Evolutionary conservation across 2,329 filamentous ascomycete genomes (phyloP), one percentile per base, ranked within the genome.

Genomic region (Ophiocordyceps unilateralis): DNA sequence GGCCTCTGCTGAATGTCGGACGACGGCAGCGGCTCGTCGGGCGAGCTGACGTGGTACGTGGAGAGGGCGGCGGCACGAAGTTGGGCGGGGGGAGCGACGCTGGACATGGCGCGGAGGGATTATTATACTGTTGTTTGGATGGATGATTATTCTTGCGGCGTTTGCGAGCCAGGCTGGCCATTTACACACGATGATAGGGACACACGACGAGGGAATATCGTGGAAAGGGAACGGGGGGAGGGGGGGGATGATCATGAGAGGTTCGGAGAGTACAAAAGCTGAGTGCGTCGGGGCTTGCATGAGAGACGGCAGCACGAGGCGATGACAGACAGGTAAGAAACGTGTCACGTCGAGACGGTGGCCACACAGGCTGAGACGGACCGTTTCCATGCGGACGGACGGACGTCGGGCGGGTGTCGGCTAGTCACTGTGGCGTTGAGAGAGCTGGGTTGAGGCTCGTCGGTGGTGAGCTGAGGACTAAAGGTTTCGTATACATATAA

Each of bases 1-100:
- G 70, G 63, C 48, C 67, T 63, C 53, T 74, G 69, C 28, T 64
- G 64, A 47, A 70, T 21, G 37, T 15, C 20, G 36, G 19, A 39
- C 36, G 36, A 22, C 3, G 36, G 19, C 36, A 22, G 36, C 11
- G 19, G 36, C 4, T 39, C 36, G 10, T 21, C 30, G 15, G 30
- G 24, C 24, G 24, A 26, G 4, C 24, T 19, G 17, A 17, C 32
- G 32, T 36, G 10, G 36, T 22, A 39, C 36, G 36, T 22, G 3
- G 19, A 14, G 32, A 36, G 32, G 32, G 32, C 32, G 32, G 32
- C 32, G 32, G 32, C 32, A 17, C 32, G 32, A n/a, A 36, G 32
- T 9, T 36, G 32, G 11, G 32, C 7, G 10, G 32, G 17, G 17
- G 32, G n/a, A 17, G 19, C n/a, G 32, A 10, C 17, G 32, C n/a